Percentiles rank a stretch among this genome's conserved stretches.
These are phyloP conservation scores for Nigrograna mackinnonii DNA, from an alignment of 2,329 filamentous ascomycete genomes.

Conservation along the genomic window DNA sequence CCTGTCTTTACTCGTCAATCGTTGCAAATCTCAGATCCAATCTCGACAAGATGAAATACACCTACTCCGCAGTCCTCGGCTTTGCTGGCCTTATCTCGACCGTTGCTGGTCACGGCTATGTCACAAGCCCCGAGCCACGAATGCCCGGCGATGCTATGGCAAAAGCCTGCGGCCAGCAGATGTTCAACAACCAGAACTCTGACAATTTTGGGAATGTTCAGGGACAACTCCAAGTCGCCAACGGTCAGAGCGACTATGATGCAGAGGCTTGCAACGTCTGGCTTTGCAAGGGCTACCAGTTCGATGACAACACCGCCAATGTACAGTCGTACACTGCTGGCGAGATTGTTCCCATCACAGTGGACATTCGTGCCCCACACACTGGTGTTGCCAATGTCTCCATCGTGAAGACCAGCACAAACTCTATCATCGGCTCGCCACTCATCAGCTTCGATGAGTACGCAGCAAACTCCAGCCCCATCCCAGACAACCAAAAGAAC, in stretches of 20 bases:
- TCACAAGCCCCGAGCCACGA: conserved; percentile 53
- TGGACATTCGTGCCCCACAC: conserved; percentile 57
- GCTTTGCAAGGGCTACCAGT: conserved; percentile 63
- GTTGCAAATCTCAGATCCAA: conserved; percentile 11
- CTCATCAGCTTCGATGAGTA: conserved; percentile 61
- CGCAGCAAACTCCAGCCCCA: conserved; percentile 51
- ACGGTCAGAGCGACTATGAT: conserved; percentile 52
- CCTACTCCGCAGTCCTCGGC: conserved; percentile 43
- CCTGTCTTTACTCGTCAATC: conserved; percentile 21
- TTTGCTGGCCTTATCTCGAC: conserved; percentile 49
- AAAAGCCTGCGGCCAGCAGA: conserved; percentile 58
- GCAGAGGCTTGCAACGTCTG: conserved; percentile 54
- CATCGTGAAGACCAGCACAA: conserved; percentile 58
- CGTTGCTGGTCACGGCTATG: conserved; percentile 58
- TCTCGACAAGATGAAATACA: conserved; percentile 47
- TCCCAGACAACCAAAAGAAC: conserved; percentile 49
- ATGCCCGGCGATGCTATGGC: conserved; percentile 56
- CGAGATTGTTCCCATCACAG: conserved; percentile 49
- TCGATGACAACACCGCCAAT: conserved; percentile 57
- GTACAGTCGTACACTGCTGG: conserved; percentile 57
- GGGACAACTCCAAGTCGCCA: conserved; percentile 55
- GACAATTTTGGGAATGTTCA: conserved; percentile 64
- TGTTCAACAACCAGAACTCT: conserved; percentile 55
- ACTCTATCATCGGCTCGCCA: conserved; percentile 56
- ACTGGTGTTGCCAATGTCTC: conserved; percentile 62